Conservation (phyloP, 257 asterid genomes). For the Orobanche coerulescens region DNA sequence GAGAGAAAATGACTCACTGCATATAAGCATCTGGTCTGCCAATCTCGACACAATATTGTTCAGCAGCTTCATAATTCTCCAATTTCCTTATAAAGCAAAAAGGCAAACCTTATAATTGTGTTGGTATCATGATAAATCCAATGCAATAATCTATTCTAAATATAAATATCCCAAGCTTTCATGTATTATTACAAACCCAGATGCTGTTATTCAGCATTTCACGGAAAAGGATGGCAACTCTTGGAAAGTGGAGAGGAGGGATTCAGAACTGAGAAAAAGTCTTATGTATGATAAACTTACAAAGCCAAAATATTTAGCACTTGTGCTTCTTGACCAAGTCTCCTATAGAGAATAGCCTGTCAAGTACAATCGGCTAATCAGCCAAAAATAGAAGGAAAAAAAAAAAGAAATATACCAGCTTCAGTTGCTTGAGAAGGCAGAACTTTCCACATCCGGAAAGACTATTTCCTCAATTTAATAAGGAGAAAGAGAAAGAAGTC, state of each 20-base stretch:
- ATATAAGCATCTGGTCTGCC: slow-evolving; percentile 98
- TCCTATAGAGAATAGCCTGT: slow-evolving; percentile 95
- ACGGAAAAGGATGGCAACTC: neutral
- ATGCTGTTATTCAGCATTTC: neutral
- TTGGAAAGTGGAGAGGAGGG: neutral
- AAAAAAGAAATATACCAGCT: neutral
- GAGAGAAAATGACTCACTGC: slow-evolving; percentile 51
- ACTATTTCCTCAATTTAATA: neutral
- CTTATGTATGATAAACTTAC: slow-evolving; percentile 40
- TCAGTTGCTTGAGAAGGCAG: slow-evolving; percentile 16
- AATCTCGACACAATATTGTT: slow-evolving; percentile 89
- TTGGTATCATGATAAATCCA: slow-evolving; percentile 13
- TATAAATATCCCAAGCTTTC: neutral
- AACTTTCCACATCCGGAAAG: neutral
- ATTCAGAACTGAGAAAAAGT: neutral
- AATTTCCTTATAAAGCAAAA: slow-evolving; percentile 52
- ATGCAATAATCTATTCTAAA: neutral
- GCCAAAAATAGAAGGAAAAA: neutral
- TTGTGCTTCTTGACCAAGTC: slow-evolving; percentile 85
- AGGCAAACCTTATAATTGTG: neutral
- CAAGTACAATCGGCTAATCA: slow-evolving; percentile 20
- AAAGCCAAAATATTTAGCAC: slow-evolving; percentile 87
- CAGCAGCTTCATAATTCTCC: slow-evolving; percentile 96
- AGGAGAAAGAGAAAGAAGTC: neutral
- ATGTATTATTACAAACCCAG: neutral